Conservation (phyloP, 345 rosid species). For the Erodium maritimum region DNA sequence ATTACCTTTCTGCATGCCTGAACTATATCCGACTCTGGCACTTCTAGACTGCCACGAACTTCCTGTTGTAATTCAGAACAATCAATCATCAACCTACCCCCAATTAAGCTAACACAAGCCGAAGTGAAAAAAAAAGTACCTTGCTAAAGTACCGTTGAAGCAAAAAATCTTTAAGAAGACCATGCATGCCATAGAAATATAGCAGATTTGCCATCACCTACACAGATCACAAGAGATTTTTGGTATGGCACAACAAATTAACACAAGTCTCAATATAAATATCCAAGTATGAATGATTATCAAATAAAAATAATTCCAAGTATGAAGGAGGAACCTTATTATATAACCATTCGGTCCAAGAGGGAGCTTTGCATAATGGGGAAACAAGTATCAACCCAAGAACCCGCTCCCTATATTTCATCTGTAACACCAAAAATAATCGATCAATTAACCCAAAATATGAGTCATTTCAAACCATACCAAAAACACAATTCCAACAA, state of each 20-base stretch:
- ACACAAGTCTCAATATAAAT: background rate
- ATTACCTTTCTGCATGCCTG: constrained; percentile 82
- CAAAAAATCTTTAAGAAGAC: constrained; percentile 63
- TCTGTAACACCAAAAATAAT: constrained; percentile 39
- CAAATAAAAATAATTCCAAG: too few species aligned
- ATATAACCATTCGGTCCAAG: constrained; percentile 94
- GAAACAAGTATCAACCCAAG: constrained; percentile 88
- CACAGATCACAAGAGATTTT: constrained; percentile 7
- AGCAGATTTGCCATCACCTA: constrained; percentile 65
- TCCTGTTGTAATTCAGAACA: constrained; percentile 37
- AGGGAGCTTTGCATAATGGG: constrained; percentile 81
- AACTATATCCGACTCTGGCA: constrained; percentile 86
- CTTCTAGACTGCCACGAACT: constrained; percentile 68
- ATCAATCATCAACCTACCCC: constrained; percentile 3
- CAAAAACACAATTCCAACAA: background rate
- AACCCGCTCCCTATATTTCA: constrained; percentile 82
- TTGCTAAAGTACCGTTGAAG: constrained; percentile 90
- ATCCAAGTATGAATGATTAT: constrained; percentile 4
- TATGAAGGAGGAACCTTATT: constrained; percentile 40
- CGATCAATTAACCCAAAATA: constrained; percentile 1
- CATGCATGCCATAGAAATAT: constrained; percentile 85
- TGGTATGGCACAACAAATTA: background rate
- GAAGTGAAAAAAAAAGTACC: constrained; percentile 25
- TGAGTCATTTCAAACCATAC: background rate
- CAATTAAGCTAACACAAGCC: background rate